A percentile compares a stretch with the other conserved stretches of the same genome.
These are phyloP conservation scores for Ogataea allantospora DNA, from an alignment of 805 yeast genomes.

Conservation along the genomic window DNA sequence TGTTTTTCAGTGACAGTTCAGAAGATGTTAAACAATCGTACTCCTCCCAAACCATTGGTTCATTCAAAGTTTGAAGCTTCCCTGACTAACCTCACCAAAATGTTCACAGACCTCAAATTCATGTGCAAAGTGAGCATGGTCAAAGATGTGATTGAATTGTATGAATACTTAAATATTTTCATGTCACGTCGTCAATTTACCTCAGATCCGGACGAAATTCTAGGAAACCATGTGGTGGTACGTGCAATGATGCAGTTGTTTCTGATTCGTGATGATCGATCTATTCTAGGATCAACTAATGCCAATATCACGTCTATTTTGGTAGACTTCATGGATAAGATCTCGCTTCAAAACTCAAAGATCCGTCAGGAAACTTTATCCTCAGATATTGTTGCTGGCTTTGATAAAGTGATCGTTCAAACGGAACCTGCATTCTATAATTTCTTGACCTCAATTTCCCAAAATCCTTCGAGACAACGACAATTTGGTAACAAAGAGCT, in stretches of 20 bases:
- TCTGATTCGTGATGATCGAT: slow-evolving; percentile 59
- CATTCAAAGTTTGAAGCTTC: slow-evolving; percentile 25
- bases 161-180: slow-evolving; percentile 25
- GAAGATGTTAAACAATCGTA: slow-evolving; percentile 43
- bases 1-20: slow-evolving; percentile 49
- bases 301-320: slow-evolving; percentile 39
- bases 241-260: slow-evolving; percentile 64
- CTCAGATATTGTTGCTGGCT: slow-evolving; percentile 22
- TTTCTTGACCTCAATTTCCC: slow-evolving; percentile 44
- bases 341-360: slow-evolving; percentile 27
- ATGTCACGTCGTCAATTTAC: slow-evolving; percentile 28
- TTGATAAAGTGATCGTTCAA: slow-evolving; percentile 40
- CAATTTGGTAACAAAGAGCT: slow-evolving; percentile 63
- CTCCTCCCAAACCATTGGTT: slow-evolving; percentile 42
- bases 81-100: slow-evolving; percentile 16
- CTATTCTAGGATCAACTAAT: slow-evolving; percentile 48
- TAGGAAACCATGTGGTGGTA: slow-evolving; percentile 47
- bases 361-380: slow-evolving; percentile 12
- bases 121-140: slow-evolving; percentile 35
- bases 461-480: slow-evolving; percentile 81
- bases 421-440: slow-evolving; percentile 46
- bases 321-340: slow-evolving; percentile 24
- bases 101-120: slow-evolving; percentile 39
- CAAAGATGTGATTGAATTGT: slow-evolving; percentile 27
- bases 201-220: slow-evolving; percentile 28